Evolutionary conservation across 805 yeast genomes (phyloP), one percentile per base, ranked within the genome.

Genomic region (Zygosaccharomyces bailii): DNA sequence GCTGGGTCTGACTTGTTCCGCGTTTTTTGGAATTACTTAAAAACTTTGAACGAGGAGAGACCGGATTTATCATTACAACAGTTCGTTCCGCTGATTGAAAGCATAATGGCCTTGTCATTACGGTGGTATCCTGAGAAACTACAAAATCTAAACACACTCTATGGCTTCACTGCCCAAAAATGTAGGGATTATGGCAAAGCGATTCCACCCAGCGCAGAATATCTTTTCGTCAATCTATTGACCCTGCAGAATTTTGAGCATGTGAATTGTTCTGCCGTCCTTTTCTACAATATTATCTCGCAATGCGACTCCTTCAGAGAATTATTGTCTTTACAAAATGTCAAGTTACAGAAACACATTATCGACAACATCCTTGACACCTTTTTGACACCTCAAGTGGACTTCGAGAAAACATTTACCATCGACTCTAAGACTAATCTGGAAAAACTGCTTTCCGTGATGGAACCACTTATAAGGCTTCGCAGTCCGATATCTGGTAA

Each of bases 41-140:
- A 71, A 25, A 74, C 73, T 35, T 60, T 89, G 25, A 71, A 73
- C 42, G 71, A 78, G 38, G 64, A 72, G 7, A 78, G 84, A 48
- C 84, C 86, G 0, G 84, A 80, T 39, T 64, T 88, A n/a, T 69
- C 87, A 0, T 58, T 76, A n/a, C 79, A 75, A 21, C 91, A 86
- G 48, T 77, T 78, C 44, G 74, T 85, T 6, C 71, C 75, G 1
- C 70, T 89, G 16, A 67, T 87, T 35, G 82, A 81, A 46, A 77
- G 84, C n/a, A 71, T 86, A 24, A 72, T 84, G 41, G 76, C 75
- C 49, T 63, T 90, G 35, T 74, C 88, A 0, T 69, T 87, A 32
- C 70, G 74, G 4, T 86, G 81, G 66, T 85, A 85, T 57, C 84
- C 87, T 5, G 68, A 74, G 0, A 76, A 80, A 45, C 71, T 71